Base-by-base conservation (phyloP, 306 rosid genomes). In the Coriaria nepalensis region DNA sequence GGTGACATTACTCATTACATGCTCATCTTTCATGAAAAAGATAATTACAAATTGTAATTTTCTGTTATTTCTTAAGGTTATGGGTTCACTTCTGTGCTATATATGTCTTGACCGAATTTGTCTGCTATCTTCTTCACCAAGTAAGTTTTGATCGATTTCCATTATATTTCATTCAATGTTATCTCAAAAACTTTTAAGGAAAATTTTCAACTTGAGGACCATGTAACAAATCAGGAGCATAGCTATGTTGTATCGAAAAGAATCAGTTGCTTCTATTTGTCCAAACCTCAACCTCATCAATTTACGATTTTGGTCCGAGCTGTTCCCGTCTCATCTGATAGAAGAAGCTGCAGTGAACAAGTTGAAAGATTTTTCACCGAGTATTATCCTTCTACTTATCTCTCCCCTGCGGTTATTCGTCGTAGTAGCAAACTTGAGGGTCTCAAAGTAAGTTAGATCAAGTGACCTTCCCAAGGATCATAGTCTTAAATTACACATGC, bases 81-180 rank as follows among this genome's bases (percentile, higher is more conserved):
- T 86, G 94, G 94, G 57, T 79, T 55, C 96, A 86, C 69, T 77
- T 82, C 63, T 68, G 65, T 64, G 94, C 96, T 14, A 81, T 78
- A 2, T 86, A 86, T 73, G 51, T 79, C 60, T 74, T 82, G 72
- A 82, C 80, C 7, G 93, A 81, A 74, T 62, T 73, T 47, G 90
- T 82, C 77, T 82, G 96, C 83, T 86, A 74, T 71, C 80, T 82
- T 77, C 96, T 86, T 47, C 77, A 74, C 62, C 45, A 37, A 38
- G 96, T 82, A 79, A 82, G 96, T 82, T 45, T 4, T 38, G 10
- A 2, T 38, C 4, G 41, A 38, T 6, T 4, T 1, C 4, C 7
- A 6, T 38, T 6, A 6, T 38, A 6, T 2, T 38, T 38, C 41
- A 20, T 20, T 1, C 29, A 20, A 20, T 20, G 29, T 38, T 38